phyloP scores from a whole-genome alignment of 495 filamentous ascomycete genomes.

The Penicillium odoratum region DNA sequence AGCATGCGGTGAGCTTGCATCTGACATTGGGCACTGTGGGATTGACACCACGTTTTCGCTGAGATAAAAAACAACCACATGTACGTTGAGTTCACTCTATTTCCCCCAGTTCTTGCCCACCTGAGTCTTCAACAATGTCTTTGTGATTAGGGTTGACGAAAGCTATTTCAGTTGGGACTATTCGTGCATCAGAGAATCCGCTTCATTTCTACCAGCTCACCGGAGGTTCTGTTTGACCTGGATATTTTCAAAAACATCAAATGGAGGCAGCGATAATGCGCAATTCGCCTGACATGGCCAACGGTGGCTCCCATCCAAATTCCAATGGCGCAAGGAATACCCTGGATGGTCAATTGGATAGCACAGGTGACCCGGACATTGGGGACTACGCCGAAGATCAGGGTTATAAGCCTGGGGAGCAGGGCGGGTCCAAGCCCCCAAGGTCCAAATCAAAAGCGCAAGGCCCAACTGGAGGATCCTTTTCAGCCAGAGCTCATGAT shows the following conservation, averaged over 20 bases:
- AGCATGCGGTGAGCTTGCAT: slow-evolving; percentile 24
- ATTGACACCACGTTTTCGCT: slow-evolving; percentile 9
- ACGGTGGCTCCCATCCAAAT: slow-evolving; percentile 12
- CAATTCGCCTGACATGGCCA: slow-evolving; percentile 26
- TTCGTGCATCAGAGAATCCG: background rate
- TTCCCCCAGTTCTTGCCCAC: background rate
- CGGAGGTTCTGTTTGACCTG: background rate
- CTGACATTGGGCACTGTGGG: slow-evolving; percentile 26
- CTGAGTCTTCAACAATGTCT: slow-evolving; percentile 6
- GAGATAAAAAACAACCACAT: background rate
- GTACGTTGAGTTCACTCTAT: slow-evolving; percentile 7
- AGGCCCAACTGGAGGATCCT: slow-evolving; percentile 13
- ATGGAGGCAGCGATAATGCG: slow-evolving; percentile 25
- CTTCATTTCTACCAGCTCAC: background rate
- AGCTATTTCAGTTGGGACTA: slow-evolving; percentile 11
- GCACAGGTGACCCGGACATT: background rate
- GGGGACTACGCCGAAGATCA: slow-evolving; percentile 10
- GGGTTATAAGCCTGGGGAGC: slow-evolving; percentile 7
- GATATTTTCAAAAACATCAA: background rate
- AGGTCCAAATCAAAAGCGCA: slow-evolving; percentile 6
- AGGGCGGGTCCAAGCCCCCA: background rate
- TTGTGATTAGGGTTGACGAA: slow-evolving; percentile 6
- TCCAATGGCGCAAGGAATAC: slow-evolving; percentile 13
- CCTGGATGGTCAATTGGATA: background rate
- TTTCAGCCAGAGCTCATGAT: slow-evolving; percentile 24